phyloP scores from a whole-genome alignment of 805 yeast genomes.

The Komagataella ulmi region DNA sequence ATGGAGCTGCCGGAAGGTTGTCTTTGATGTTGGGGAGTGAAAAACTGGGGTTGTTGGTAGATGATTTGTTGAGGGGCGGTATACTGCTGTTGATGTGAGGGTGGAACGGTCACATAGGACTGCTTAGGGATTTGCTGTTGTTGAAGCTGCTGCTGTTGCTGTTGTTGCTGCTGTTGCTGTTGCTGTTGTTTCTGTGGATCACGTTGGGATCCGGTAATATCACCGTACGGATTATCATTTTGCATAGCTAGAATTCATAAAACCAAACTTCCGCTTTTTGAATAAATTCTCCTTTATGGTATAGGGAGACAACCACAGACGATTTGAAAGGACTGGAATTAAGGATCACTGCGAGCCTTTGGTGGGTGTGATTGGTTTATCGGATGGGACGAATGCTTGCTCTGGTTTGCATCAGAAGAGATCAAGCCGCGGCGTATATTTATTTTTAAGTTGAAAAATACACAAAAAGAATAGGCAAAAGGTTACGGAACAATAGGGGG shows the following conservation, averaged over 20 bases:
- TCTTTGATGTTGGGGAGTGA: background rate
- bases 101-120: slow-evolving; percentile 1
- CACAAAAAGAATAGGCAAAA: background rate
- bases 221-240: background rate
- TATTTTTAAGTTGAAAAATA: background rate
- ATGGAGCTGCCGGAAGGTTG: background rate
- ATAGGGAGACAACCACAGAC: background rate
- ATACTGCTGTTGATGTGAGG: background rate
- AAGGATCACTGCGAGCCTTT: background rate
- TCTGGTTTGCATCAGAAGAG: background rate
- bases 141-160: background rate
- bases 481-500: background rate
- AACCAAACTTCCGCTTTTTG: background rate
- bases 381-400: background rate
- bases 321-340: background rate
- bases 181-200: slow-evolving; percentile 2
- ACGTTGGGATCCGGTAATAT: background rate
- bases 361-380: background rate
- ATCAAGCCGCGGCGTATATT: background rate
- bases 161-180: slow-evolving; percentile 2
- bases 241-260: background rate
- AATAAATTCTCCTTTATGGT: background rate
- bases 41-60: background rate
- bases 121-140: background rate
- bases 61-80: background rate